phyloP scores from a whole-genome alignment of 345 rosid genomes.

The Rhodamnia argentea region DNA sequence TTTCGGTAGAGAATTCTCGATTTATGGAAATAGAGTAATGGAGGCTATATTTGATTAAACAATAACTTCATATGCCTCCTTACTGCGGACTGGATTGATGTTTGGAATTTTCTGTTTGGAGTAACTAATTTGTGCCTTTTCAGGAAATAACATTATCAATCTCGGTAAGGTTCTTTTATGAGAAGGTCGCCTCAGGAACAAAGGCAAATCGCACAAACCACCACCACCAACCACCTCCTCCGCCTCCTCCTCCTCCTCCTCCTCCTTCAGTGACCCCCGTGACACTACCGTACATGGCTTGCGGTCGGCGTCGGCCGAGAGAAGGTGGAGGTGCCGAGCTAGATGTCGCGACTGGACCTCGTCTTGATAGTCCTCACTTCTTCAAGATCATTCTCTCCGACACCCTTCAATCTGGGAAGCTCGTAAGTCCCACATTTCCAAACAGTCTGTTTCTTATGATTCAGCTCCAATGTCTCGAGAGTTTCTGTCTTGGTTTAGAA shows the following conservation, averaged over 20 bases:
- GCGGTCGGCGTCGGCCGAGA: neutral
- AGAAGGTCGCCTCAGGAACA: neutral
- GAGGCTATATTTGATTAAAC: neutral
- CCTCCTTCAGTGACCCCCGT: neutral
- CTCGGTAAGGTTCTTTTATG: neutral
- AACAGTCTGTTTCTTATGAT: neutral
- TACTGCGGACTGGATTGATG: too few relatives aligned
- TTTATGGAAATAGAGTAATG: too few relatives aligned
- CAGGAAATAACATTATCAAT: neutral
- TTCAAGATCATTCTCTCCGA: neutral
- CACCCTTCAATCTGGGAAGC: neutral
- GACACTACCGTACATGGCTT: neutral
- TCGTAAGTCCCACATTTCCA: neutral
- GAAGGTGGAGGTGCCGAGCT: neutral
- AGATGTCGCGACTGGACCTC: neutral
- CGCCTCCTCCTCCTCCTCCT: neutral
- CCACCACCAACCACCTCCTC: neutral
- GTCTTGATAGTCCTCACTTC: neutral
- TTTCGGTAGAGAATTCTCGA: too few relatives aligned
- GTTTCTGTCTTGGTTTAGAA: neutral
- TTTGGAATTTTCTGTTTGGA: neutral
- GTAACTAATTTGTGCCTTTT: neutral
- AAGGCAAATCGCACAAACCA: neutral
- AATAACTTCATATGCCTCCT: neutral
- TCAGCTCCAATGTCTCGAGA: neutral